Percentiles rank a stretch among this genome's conserved stretches.
These are phyloP conservation scores for Fusarium sp. DNA, from an alignment of 2,329 filamentous ascomycete genomes.

Conservation along the genomic window DNA sequence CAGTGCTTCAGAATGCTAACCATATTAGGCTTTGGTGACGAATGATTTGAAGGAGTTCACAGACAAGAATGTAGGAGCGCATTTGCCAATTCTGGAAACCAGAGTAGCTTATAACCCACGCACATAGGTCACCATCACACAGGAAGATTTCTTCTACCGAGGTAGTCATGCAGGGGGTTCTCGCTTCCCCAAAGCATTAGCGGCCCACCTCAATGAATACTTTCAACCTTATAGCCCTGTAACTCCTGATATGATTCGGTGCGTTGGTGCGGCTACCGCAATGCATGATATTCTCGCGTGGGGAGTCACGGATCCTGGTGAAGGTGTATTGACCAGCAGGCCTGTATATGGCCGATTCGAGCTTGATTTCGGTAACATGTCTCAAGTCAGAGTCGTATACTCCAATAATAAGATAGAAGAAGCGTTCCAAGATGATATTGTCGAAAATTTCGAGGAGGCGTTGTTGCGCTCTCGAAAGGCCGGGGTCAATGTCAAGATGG, in stretches of 20 bases:
- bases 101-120: not conserved
- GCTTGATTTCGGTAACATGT: slow-evolving; percentile 56
- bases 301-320: slow-evolving; percentile 50
- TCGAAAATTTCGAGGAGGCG: slow-evolving; percentile 57
- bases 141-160: slow-evolving; percentile 49
- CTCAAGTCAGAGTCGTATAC: slow-evolving; percentile 56
- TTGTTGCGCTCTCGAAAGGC: slow-evolving; percentile 45
- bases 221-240: slow-evolving; percentile 47
- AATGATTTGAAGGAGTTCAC: slow-evolving; percentile 44
- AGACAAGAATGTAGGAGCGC: slow-evolving; percentile 43
- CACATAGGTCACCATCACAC: slow-evolving; percentile 38
- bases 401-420: slow-evolving; percentile 54
- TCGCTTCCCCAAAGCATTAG: slow-evolving; percentile 46
- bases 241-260: slow-evolving; percentile 44
- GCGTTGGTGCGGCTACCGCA: slow-evolving; percentile 49
- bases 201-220: slow-evolving; percentile 51
- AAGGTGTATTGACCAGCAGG: slow-evolving; percentile 51
- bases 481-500: slow-evolving; percentile 53
- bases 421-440: slow-evolving; percentile 54
- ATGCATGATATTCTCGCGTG: slow-evolving; percentile 54
- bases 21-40: slow-evolving; percentile 52
- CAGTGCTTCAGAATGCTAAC: not conserved
- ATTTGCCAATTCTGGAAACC: not conserved
- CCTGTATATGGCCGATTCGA: slow-evolving; percentile 61
- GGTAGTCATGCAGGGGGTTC: slow-evolving; percentile 49